Evolutionary conservation across 371 early-diverging fungal species (phyloP).

Genomic region (Chytridiales sp.): DNA sequence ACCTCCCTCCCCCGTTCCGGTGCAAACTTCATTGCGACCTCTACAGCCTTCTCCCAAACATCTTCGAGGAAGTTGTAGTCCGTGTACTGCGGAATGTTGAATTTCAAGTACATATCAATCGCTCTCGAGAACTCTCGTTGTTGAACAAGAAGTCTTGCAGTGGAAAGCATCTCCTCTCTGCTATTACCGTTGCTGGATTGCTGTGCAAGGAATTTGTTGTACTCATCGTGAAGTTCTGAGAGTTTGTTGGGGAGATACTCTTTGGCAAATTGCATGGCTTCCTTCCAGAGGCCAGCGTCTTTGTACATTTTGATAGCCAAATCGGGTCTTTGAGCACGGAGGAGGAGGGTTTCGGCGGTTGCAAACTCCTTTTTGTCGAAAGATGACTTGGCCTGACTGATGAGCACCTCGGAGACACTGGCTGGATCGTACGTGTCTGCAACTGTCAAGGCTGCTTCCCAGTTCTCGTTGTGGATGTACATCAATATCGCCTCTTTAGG

Average conservation of each 20-base stretch:
- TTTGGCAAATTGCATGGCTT: conserved; percentile 54
- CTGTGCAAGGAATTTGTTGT: conserved; percentile 43
- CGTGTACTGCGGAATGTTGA: conserved; percentile 36
- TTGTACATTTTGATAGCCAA: conserved; percentile 54
- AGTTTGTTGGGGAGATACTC: conserved; percentile 53
- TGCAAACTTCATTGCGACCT: conserved; percentile 53
- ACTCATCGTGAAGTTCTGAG: conserved; percentile 49
- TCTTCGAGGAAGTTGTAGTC: conserved; percentile 44
- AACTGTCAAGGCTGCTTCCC: conserved; percentile 54
- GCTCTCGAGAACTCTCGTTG: conserved; percentile 52
- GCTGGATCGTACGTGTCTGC: conserved; percentile 54
- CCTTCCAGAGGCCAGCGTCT: conserved; percentile 54
- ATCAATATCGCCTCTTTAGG: conserved; percentile 61
- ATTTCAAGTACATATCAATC: conserved; percentile 54
- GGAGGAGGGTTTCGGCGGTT: conserved; percentile 50
- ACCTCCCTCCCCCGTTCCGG: conserved; percentile 48
- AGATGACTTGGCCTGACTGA: conserved; percentile 52
- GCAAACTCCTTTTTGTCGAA: conserved; percentile 50
- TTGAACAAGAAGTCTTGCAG: conserved; percentile 48
- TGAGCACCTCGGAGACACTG: conserved; percentile 52
- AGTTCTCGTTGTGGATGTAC: conserved; percentile 63
- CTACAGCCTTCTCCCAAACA: conserved; percentile 51
- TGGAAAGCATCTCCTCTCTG: conserved; percentile 43
- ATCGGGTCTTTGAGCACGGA: conserved; percentile 58
- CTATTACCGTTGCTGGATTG: conserved; percentile 37